These are phyloP conservation scores for Colletotrichum sp. DNA, from an alignment of 2,329 filamentous ascomycete species.

Conservation along the genomic window DNA sequence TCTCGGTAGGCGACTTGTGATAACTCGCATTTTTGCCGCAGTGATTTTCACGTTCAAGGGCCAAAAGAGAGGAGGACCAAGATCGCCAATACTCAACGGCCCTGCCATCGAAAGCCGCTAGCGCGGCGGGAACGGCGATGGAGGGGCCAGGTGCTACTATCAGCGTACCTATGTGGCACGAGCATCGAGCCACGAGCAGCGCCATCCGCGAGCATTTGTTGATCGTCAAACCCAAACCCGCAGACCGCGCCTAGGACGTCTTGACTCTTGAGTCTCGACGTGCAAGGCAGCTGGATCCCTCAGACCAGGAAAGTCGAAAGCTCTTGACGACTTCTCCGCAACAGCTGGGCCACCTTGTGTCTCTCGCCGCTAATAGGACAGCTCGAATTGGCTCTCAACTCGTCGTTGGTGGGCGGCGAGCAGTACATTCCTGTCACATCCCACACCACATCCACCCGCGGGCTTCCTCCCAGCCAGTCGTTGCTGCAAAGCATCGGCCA, in stretches of 20 bases:
- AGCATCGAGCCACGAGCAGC: neutral
- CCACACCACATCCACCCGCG: neutral
- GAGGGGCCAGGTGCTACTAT: neutral
- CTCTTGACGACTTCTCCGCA: neutral
- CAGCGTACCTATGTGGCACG: neutral
- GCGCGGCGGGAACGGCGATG: neutral
- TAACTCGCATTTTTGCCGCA: neutral
- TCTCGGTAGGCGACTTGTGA: neutral
- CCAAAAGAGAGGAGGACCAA: neutral
- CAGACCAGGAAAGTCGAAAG: neutral
- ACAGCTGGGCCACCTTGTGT: neutral
- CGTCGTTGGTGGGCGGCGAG: neutral
- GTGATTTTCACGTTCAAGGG: neutral
- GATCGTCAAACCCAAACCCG: neutral
- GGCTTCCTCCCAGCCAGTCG: neutral
- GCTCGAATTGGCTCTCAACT: neutral
- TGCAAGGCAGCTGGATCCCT: neutral
- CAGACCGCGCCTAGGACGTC: neutral
- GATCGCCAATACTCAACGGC: slow-evolving; percentile 2
- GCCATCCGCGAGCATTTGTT: neutral
- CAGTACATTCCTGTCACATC: neutral
- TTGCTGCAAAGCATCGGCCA: slow-evolving; percentile 7
- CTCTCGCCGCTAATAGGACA: neutral
- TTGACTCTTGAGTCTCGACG: neutral
- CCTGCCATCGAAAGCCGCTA: neutral